phyloP scores from a whole-genome alignment of 345 rosid genomes.

The Gossypium ekmanianum region DNA sequence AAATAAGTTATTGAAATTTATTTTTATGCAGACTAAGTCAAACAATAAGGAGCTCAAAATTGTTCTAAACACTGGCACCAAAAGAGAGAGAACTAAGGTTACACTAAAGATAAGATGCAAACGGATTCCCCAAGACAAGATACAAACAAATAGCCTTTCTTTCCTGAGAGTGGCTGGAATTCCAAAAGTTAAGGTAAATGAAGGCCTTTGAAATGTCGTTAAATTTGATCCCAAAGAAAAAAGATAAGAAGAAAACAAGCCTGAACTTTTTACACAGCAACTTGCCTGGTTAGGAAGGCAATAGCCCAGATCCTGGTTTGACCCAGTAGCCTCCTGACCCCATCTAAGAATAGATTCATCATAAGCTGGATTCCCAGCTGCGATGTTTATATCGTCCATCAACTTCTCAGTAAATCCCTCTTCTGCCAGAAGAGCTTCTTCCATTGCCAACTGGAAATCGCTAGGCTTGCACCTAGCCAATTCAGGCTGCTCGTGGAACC shows the following conservation, averaged over 20 bases:
- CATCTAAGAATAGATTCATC: slow-evolving; percentile 60
- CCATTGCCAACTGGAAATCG: slow-evolving; percentile 71
- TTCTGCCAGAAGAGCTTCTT: slow-evolving; percentile 91
- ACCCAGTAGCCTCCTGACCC: slow-evolving; percentile 72
- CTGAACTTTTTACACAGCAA: slow-evolving; percentile 6
- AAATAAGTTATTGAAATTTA: not conserved
- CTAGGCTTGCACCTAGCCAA: slow-evolving; percentile 50
- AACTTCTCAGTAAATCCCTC: slow-evolving; percentile 86
- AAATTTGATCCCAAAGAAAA: not conserved
- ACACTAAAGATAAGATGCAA: not conserved
- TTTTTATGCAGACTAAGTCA: not conserved
- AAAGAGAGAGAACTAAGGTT: not conserved
- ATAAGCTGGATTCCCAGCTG: slow-evolving; percentile 61
- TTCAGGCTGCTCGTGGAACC: slow-evolving; percentile 81
- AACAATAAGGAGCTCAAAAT: not conserved
- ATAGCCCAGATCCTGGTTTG: slow-evolving; percentile 67
- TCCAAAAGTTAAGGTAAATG: not conserved
- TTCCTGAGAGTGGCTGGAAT: not conserved
- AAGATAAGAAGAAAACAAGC: not conserved
- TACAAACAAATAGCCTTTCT: not conserved
- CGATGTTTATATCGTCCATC: slow-evolving; percentile 75
- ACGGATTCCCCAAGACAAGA: not conserved
- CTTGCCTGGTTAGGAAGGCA: slow-evolving; percentile 55
- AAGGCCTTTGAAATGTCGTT: not conserved
- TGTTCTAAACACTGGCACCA: not conserved